Conservation (phyloP, 1,284 basidiomycete genomes). For the Irpex rosettiformis region DNA sequence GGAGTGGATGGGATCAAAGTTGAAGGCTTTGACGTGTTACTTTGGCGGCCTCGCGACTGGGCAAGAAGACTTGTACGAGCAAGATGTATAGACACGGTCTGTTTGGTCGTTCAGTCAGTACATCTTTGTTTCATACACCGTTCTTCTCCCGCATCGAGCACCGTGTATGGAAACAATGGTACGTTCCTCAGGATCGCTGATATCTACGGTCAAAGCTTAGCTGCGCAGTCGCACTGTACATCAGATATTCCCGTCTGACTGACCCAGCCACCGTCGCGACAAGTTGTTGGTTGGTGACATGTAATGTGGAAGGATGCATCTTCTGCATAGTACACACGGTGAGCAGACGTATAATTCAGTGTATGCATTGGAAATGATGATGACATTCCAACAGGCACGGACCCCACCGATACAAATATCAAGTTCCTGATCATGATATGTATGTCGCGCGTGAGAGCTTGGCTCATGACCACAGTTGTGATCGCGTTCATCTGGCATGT, state of each 20-base stretch:
- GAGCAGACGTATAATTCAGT: too few relatives aligned
- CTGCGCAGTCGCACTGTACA: not conserved
- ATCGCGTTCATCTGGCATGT: not conserved
- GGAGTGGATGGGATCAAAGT: slow-evolving; percentile 83
- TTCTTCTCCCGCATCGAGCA: not conserved
- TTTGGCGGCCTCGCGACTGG: slow-evolving; percentile 71
- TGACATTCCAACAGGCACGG: not conserved
- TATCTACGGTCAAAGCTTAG: not conserved
- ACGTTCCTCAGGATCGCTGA: not conserved
- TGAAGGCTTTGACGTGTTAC: slow-evolving; percentile 83
- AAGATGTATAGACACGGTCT: slow-evolving; percentile 1
- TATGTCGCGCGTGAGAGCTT: too few relatives aligned
- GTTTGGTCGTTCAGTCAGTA: not conserved
- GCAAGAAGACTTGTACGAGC: slow-evolving; percentile 55
- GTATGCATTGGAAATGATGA: not conserved
- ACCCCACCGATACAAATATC: not conserved
- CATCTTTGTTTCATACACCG: not conserved
- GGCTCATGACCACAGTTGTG: not conserved
- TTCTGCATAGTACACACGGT: too few relatives aligned
- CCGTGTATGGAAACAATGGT: not conserved
- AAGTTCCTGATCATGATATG: not conserved
- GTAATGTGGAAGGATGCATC: too few relatives aligned
- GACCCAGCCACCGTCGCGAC: not conserved
- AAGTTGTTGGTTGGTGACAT: too few relatives aligned
- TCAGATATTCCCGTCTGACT: not conserved